Evolutionary conservation across 495 filamentous ascomycete species (phyloP), one percentile per base, ranked within the genome.

Genomic region (Platismatia glauca): DNA sequence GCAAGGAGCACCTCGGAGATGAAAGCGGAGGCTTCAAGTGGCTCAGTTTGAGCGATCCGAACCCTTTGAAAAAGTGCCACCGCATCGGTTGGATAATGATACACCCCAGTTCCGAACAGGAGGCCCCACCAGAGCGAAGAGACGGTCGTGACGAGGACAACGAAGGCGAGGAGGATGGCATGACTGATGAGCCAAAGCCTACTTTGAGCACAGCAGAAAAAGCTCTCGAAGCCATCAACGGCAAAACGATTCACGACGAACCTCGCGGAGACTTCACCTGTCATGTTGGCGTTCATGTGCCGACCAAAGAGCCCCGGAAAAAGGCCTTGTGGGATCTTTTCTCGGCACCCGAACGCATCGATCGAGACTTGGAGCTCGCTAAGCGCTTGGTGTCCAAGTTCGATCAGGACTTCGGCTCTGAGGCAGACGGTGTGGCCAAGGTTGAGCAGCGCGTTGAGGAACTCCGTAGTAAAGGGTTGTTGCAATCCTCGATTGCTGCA

Each of bases 71-170:
- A 76, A 89, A 95, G 65, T 99, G 89, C 68, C 94, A 99, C 70
- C 86, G 94, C 2, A 99, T 99, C 78, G 94, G 95, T 27, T 99
- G 92, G 92, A 91, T 99, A 61, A 95, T 97, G 81, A 79, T 99
- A 11, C 79, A 97, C 71, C 89, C 91, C 46, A 83, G 85, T 16
- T 76, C 85, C 3, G 89, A 95, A 44, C 78, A 82, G 38, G 82
- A 83, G n/a, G 39, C 48, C 15, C 67, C 53, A 31, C 15, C 58
- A 11, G 69, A 74, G 55, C 69, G 82, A 67, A 81, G 81, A n/a
- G 82, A 85, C 70, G 82, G 79, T 6, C 73, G 82, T 38, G 84
- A 84, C 22, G 86, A 84, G 62, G 88, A 92, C 59, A 74, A 73
- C n/a, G 77, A 83, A 60, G 83, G 86, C 29, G 80, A 76, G 27